phyloP scores from a whole-genome alignment of 192 early-diverging fungal species.

The Linnemannia schmuckeri region DNA sequence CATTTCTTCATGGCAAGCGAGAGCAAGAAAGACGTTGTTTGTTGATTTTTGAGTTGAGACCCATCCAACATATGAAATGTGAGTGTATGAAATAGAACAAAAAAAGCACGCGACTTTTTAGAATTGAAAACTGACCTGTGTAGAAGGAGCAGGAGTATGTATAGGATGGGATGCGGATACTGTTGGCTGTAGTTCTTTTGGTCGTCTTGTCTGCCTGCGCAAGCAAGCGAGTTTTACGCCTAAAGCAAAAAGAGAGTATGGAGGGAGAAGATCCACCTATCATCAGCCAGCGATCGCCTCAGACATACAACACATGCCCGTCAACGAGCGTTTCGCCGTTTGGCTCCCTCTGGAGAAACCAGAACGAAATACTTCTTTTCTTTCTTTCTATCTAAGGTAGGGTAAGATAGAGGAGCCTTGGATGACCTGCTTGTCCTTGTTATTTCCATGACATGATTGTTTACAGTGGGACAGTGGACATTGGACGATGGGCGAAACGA shows the following conservation, averaged over 20 bases:
- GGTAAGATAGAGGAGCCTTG: no score
- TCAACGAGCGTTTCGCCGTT: background rate
- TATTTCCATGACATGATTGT: background rate
- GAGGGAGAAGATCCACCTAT: background rate
- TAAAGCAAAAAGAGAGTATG: background rate
- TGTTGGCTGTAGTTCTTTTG: background rate
- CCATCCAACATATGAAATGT: background rate
- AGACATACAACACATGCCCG: background rate
- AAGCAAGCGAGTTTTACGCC: background rate
- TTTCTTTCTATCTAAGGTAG: no score
- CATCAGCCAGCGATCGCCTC: background rate
- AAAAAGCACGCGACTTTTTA: background rate
- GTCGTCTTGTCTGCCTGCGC: background rate
- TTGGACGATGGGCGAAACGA: no score
- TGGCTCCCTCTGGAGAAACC: constrained; percentile 6
- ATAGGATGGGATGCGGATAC: background rate
- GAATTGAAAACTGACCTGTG: background rate
- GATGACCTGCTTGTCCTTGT: background rate
- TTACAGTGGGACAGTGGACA: background rate
- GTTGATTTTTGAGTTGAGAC: background rate
- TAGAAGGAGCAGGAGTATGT: background rate
- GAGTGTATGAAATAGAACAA: background rate
- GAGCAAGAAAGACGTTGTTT: background rate
- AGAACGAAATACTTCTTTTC: background rate
- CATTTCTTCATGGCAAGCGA: background rate